A percentile compares a stretch with the other conserved stretches of the same genome.
Evolutionary conservation across 176 grass and related monocot species (phyloP).

Genomic region (Leersia perrieri): DNA sequence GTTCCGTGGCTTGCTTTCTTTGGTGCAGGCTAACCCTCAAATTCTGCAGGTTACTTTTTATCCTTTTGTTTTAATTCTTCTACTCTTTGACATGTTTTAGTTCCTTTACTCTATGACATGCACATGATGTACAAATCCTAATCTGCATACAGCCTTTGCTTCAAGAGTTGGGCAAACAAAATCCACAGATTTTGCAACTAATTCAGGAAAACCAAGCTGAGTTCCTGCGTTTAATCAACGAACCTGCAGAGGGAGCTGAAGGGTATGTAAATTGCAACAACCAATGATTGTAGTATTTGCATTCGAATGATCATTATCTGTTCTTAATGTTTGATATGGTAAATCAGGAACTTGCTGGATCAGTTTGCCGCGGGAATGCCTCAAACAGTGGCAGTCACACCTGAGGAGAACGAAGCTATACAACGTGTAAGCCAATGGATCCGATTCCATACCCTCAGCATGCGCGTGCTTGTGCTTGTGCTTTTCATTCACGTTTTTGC

Average conservation of each 20-base stretch:
- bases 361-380: constrained; percentile 54
- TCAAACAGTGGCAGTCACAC: constrained; percentile 53
- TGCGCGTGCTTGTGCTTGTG: not conserved
- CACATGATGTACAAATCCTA: not conserved
- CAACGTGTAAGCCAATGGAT: constrained; percentile 42
- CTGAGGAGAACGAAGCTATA: constrained; percentile 62
- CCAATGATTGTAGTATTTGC: not conserved
- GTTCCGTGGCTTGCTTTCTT: constrained; percentile 52
- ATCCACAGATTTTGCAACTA: constrained; percentile 61
- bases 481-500: not conserved
- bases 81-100: not conserved
- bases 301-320: not conserved
- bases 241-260: constrained; percentile 51
- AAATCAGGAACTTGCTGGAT: constrained; percentile 47
- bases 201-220: constrained; percentile 74
- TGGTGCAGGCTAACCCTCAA: constrained; percentile 72
- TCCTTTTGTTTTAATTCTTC: not conserved
- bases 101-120: not conserved
- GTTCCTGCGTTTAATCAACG: constrained; percentile 59
- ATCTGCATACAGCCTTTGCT: constrained; percentile 58
- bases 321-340: constrained; percentile 1
- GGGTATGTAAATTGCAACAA: constrained; percentile 30
- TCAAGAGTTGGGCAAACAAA: constrained; percentile 72
- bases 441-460: not conserved
- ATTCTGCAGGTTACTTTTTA: constrained; percentile 43